Evolutionary conservation across 148 eudicot genomes (phyloP), one percentile per base, ranked within the genome.

Genomic region (Rhododendron mucronatum): DNA sequence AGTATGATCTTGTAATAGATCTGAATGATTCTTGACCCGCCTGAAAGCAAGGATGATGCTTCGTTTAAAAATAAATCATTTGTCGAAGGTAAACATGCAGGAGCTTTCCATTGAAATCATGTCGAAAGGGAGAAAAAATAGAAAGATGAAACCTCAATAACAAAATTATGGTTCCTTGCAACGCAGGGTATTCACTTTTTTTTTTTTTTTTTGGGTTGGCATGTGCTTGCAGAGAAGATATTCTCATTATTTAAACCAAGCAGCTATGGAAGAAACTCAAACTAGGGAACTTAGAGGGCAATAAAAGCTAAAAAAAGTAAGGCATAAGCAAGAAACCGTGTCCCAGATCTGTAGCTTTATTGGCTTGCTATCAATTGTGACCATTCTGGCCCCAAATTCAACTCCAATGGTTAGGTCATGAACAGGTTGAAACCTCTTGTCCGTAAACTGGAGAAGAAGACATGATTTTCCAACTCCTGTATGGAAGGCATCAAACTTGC

Each of bases 401-500:
- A 92, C 95, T 81, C 95, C 95, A 86, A 93, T 93, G 86, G 95
- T 93, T 65, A 93, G 88, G 88, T 93, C 95, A 86, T 93, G 94
- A 79, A 92, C 94, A 7, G 95, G 95, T 87, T 92, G 95, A 86
- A 93, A 93, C 26, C 94, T 87, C 85, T 93, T 93, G 82, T 93
- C 95, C 1, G 95, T 93, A 79, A 93, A 93, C 92, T 93, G 95
- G 78, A 92, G 88, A 88, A 93, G 95, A 87, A 93, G 94, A 83
- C 95, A 93, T 81, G 95, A 93, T 88, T 93, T 93, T 37, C 95
- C 95, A 84, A 93, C 95, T 53, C 94, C 95, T 93, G 90, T 71
- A 61, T 45, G 85, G 78, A 81, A 69, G 82, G 44, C 44, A 71
- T 41, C 57, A 82, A 81, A 33, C 73, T n/a, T 63, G 82, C 23